Evolutionary conservation across 371 early-diverging fungal species (phyloP).

Genomic region (Apophysomyces elegans): DNA sequence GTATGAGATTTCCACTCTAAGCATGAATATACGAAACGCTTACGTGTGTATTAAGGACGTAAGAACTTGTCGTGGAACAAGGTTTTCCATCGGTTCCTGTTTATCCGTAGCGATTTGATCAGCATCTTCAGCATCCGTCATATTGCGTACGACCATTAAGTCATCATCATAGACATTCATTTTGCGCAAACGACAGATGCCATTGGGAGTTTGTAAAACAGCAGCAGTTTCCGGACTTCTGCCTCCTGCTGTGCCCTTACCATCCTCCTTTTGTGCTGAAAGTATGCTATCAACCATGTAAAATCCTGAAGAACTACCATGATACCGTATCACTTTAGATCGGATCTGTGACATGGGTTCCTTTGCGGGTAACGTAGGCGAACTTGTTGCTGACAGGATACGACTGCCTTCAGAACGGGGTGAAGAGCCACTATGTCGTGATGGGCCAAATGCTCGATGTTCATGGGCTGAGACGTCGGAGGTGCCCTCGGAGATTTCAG

Average conservation of each 20-base stretch:
- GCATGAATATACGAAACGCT: constrained; percentile 2
- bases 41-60: constrained; percentile 22
- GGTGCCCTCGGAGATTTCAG: constrained; percentile 15
- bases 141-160: constrained; percentile 30
- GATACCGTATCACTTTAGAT: constrained; percentile 26
- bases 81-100: constrained; percentile 24
- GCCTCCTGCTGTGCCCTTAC: not conserved
- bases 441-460: not conserved
- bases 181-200: constrained; percentile 17
- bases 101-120: constrained; percentile 20
- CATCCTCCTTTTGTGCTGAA: constrained; percentile 2
- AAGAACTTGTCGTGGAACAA: constrained; percentile 25
- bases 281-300: constrained; percentile 28
- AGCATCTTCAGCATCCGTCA: constrained; percentile 32
- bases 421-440: not conserved
- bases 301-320: constrained; percentile 40
- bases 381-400: not conserved
- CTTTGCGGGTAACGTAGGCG: constrained; percentile 2
- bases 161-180: constrained; percentile 31
- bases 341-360: not conserved
- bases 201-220: constrained; percentile 15
- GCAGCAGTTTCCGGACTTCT: constrained; percentile 7
- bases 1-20: not conserved
- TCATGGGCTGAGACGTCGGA: constrained; percentile 7
- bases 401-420: constrained; percentile 3